Evolutionary conservation across 768 basidiomycete species (phyloP), one percentile per base, ranked within the genome.

Genomic region (Lentinula aciculospora): DNA sequence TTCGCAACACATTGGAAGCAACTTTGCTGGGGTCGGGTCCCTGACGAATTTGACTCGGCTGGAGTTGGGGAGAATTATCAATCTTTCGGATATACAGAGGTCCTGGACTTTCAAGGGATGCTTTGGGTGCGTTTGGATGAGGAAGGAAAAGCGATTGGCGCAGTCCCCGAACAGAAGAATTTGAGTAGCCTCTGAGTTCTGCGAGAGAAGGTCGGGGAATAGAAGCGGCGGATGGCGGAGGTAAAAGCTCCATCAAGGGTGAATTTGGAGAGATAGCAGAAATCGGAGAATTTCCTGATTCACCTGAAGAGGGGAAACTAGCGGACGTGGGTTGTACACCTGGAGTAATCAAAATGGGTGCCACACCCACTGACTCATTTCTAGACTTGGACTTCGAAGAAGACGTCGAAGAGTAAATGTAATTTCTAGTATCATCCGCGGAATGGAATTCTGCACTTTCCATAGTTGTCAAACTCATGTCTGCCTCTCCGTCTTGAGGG

Each of bases 31-130:
- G 60, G 10, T 23, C 46, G 25, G 61, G 56, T 1, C 58, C 28
- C 5, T 61, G 56, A 19, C 68, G 71, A 21, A 58, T 21, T 15
- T 60, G 57, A 12, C 47, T 57, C 51, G 60, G 45, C 21, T 49
- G 51, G 42, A 3, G 56, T 50, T 34, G 60, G 53, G 7, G 57
- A 57, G 48, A 31, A 42, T 50, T 29, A 28, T 47, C 36, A 51
- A 45, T 42, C 47, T 34, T 36, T 50, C 78, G 77, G 50, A 81
- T 79, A 66, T 83, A 87, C 82, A 86, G 81, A 3, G 84, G 85
- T 0, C 84, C 84, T 1, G 71, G 68, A n/a, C 75, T 72, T n/a
- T 69, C 37, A 21, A 62, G 55, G 15, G 61, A 57, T 0, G 77
- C 74, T 9, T 79, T 82, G 7, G 81, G 81, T 3, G 81, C 82